Evolutionary conservation across 164 flowering plant genomes (phyloP), one percentile per base, ranked within the genome.

Genomic region (Houttuynia cordata): DNA sequence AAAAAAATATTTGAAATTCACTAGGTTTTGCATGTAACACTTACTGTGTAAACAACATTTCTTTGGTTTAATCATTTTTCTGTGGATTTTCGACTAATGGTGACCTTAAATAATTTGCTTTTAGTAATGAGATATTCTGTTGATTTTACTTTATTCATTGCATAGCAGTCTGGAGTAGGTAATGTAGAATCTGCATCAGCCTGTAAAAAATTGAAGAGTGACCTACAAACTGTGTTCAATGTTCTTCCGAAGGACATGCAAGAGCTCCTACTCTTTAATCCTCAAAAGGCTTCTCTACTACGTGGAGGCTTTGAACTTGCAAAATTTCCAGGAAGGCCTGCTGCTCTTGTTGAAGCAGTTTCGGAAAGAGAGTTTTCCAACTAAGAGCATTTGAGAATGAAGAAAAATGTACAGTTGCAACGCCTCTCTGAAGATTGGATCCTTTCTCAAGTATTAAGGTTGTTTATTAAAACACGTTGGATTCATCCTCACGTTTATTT

Each of bases 191-290:
- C 85, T 18, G 65, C 52, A 14, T 74, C 61, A 65, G 75, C 70
- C 41, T 81, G 78, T 66, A 70, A 70, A 65, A 93, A 93, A 74
- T 77, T 93, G 69, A 90, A 72, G 71, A 75, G 75, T 10, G 95
- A 88, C 74, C 73, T 93, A 58, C 79, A 65, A 69, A 75, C 79
- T 3, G 85, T 90, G 45, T 93, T 86, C 66, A 74, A 74, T 60
- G 77, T 79, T 24, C 95, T 93, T 60, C 96, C 97, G 8, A 83
- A 81, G 68, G 99, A 93, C 74, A 71, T 84, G 86, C 97, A 90
- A 66, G 76, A 90, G 58, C 95, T 90, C 65, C 75, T 90, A 62
- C 83, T 90, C 55, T 68, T 79, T 65, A 93, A 82, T 72, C 99
- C 96, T 22, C 78, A 90, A 49, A 82, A 79, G 62, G 91, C 84